Conservation (phyloP, 805 yeast genomes). For the Kluyveromyces aestuarii region DNA sequence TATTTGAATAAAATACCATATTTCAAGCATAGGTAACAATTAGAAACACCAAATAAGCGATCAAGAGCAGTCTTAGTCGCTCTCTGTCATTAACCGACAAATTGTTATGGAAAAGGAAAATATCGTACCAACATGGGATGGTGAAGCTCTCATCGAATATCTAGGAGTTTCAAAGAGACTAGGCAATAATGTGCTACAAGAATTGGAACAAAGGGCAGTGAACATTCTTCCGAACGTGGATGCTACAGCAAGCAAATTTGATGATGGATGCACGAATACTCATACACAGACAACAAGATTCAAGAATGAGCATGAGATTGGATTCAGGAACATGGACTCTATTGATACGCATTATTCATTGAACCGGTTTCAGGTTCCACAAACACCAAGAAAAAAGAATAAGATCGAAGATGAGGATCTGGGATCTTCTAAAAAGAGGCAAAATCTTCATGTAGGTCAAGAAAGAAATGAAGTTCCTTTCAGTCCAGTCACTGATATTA, state of each 20-base stretch:
- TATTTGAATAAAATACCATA: no score
- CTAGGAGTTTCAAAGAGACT: constrained; percentile 28
- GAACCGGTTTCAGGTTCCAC: not conserved
- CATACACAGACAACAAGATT: constrained; percentile 4
- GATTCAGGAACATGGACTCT: constrained; percentile 27
- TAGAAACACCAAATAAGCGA: no score
- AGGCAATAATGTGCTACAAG: constrained; percentile 28
- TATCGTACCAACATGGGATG: constrained; percentile 8
- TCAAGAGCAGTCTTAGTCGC: no score
- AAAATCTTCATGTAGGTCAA: not conserved
- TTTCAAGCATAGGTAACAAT: no score
- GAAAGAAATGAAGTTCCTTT: not conserved
- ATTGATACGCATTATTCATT: constrained; percentile 26
- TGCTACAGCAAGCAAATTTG: not conserved
- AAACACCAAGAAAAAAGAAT: not conserved
- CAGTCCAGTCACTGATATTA: constrained; percentile 19
- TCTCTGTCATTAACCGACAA: no score
- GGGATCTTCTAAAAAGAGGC: not conserved
- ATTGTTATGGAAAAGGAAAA: constrained; percentile 2
- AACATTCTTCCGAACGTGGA: constrained; percentile 9
- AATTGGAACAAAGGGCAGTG: constrained; percentile 29
- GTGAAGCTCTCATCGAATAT: constrained; percentile 11
- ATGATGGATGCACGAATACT: constrained; percentile 13
- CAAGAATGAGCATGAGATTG: constrained; percentile 15
- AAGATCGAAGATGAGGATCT: not conserved